Evolutionary conservation across 169 alveolate genomes (phyloP).

Genomic region (Cryptosporidium felis): DNA sequence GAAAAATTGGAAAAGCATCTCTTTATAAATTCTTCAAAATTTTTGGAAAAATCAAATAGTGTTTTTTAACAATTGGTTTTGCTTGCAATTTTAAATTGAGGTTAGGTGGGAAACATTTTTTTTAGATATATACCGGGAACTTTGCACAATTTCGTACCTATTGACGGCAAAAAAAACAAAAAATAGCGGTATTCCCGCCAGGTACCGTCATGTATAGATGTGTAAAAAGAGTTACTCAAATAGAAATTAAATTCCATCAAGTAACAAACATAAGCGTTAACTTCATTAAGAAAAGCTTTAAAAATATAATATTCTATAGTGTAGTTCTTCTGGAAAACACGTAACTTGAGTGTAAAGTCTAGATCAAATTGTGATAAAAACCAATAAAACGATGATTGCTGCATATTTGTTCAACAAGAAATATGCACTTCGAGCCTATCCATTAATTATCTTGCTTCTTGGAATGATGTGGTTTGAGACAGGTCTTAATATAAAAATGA

Average conservation of each 20-base stretch:
- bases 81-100: not conserved
- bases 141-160: not conserved
- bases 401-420: constrained; percentile 37
- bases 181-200: constrained; percentile 39
- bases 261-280: not conserved
- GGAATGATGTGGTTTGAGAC: constrained; percentile 56
- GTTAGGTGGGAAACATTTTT: constrained; percentile 21
- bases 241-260: not conserved
- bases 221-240: not conserved
- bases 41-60: not conserved
- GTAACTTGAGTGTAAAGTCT: not conserved
- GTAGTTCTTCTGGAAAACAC: not conserved
- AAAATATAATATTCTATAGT: not conserved
- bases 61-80: not conserved
- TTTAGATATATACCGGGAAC: constrained; percentile 41
- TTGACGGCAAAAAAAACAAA: not conserved
- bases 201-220: not conserved
- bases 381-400: constrained; percentile 11
- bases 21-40: no score
- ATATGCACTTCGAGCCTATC: constrained; percentile 39
- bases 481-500: constrained; percentile 23
- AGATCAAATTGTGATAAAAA: not conserved
- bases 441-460: not conserved
- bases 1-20: constrained; percentile 54
- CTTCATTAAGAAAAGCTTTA: not conserved